These are phyloP conservation scores for Lichtheimia ramosa DNA, from an alignment of 371 early-diverging fungal genomes.

Conservation along the genomic window DNA sequence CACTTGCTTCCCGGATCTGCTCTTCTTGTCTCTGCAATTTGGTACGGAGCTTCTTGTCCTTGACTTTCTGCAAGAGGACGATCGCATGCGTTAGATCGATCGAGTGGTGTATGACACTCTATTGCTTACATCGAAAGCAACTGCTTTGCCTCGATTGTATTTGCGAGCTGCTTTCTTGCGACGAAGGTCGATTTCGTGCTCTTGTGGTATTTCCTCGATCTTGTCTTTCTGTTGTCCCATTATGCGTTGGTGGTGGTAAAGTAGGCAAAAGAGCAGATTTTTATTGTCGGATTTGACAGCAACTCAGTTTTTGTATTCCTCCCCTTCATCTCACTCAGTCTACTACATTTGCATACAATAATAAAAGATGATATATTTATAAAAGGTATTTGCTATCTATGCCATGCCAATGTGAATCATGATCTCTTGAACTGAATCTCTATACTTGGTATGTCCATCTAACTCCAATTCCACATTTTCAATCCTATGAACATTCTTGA, in stretches of 20 bases:
- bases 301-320: too few species aligned
- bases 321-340: too few species aligned
- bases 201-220: not conserved
- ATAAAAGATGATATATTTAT: too few species aligned
- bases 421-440: slow-evolving; percentile 27
- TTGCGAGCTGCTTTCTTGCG: slow-evolving; percentile 3
- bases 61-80: slow-evolving; percentile 44
- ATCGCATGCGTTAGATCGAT: slow-evolving; percentile 1
- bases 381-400: too few species aligned
- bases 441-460: slow-evolving; percentile 87
- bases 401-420: not conserved
- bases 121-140: slow-evolving; percentile 11
- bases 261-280: too few species aligned
- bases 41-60: slow-evolving; percentile 67
- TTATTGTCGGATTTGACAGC: too few species aligned
- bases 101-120: not conserved
- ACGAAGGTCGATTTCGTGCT: not conserved
- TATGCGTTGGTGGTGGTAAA: not conserved
- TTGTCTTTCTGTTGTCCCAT: slow-evolving; percentile 5
- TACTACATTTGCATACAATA: too few species aligned
- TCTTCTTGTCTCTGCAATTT: slow-evolving; percentile 61
- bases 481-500: slow-evolving; percentile 54
- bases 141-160: slow-evolving; percentile 14
- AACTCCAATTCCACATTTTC: slow-evolving; percentile 83
- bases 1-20: slow-evolving; percentile 67